phyloP scores from a whole-genome alignment of 306 rosid genomes.

The Abrus precatorius region DNA sequence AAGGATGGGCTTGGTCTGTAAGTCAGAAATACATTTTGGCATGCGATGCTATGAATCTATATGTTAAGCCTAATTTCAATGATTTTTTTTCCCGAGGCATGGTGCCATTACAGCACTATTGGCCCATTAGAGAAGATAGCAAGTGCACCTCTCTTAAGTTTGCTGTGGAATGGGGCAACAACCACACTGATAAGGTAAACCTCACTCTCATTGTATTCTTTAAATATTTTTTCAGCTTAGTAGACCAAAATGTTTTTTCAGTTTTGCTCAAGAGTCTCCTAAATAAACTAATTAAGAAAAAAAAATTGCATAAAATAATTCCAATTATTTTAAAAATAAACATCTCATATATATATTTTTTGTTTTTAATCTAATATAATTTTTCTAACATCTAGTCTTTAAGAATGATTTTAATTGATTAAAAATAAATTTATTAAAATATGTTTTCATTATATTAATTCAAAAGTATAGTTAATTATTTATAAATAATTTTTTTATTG shows the following conservation, averaged over 20 bases:
- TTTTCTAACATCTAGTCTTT: too few species aligned
- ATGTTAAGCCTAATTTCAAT: constrained; percentile 59
- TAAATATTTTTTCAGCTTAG: too few species aligned
- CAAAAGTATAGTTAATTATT: neutral
- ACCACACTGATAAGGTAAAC: constrained; percentile 55
- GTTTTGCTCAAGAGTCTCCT: neutral
- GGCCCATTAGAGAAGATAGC: constrained; percentile 78
- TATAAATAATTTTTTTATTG: too few species aligned
- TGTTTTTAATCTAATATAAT: too few species aligned
- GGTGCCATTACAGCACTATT: constrained; percentile 78
- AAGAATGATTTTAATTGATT: too few species aligned
- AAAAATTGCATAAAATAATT: too few species aligned
- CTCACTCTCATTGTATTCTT: too few species aligned
- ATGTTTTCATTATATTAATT: neutral
- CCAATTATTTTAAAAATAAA: too few species aligned
- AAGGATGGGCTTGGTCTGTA: constrained; percentile 96
- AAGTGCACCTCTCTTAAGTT: constrained; percentile 83
- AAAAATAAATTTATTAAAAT: too few species aligned
- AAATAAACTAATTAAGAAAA: neutral
- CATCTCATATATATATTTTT: too few species aligned
- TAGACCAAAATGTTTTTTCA: too few species aligned
- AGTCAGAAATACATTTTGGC: constrained; percentile 93
- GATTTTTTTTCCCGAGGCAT: constrained; percentile 79
- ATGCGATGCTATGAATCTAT: constrained; percentile 73
- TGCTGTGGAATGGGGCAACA: constrained; percentile 94